Base-by-base conservation (phyloP, 495 filamentous ascomycete genomes). In the Thermothielavioides terrestris region DNA sequence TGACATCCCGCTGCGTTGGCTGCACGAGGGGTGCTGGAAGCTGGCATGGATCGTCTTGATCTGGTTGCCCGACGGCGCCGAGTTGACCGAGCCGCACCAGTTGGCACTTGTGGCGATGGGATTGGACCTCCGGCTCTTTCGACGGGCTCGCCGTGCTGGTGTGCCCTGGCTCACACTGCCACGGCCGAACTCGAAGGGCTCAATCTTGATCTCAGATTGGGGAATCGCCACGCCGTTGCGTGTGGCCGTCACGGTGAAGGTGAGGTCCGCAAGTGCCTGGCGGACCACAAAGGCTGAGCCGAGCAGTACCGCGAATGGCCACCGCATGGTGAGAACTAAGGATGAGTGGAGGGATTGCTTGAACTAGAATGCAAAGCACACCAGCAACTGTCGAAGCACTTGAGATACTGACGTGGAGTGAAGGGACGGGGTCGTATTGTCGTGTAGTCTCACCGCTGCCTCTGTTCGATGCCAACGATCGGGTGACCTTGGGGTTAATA, bases 31-130 rank as follows among this genome's bases (percentile, higher is more conserved):
- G 35, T 58, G 54, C 21, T 58, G 47, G 25, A 54, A 66, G 27
- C 42, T 50, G 12, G 43, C 54, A 26, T 66, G 61, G 18, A 64
- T 46, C 10, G 42, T 21, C 48, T 55, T 55, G 43, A 66, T 64
- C 40, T 50, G 52, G 43, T 59, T 58, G 40, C 23, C 35, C 8
- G 50, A 47, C 4, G 58, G 46, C 4, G 59, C 42, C 6, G 44
- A 41, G 42, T 41, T 53, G 17, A 64, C 61, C 8, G 63, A 47
- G 1, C 63, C 63, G 35, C 63, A 66, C 63, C 63, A 66, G 50
- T 66, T 66, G 46, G 34, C 38, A 21, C 54, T 60, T 25, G 7
- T 39, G 9, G 46, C 36, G 2, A 28, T 48, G 0, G 56, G 42
- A 23, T 64, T 64, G 21, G 56, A 31, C 26, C 63, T 48, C 21